These are phyloP conservation scores for Rubus idaeus DNA, from an alignment of 306 rosid species.

Conservation along the genomic window DNA sequence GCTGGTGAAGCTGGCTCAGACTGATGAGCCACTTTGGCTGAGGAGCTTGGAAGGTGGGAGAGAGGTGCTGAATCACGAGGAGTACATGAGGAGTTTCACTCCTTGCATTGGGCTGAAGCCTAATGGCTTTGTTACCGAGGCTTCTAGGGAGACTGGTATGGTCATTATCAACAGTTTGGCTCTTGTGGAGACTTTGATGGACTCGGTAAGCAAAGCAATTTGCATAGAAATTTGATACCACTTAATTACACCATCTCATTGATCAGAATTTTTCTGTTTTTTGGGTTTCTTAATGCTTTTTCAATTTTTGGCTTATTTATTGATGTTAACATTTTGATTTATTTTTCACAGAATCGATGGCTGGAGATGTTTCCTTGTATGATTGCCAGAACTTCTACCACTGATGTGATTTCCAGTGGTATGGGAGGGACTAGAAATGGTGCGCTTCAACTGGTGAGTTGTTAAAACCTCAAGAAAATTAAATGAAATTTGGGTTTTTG, in stretches of 20 bases:
- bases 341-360: constrained; percentile 66
- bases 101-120: constrained; percentile 90
- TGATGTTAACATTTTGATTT: constrained; percentile 1
- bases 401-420: constrained; percentile 76
- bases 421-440: constrained; percentile 90
- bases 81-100: constrained; percentile 60
- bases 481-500: too few relatives aligned
- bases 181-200: constrained; percentile 91
- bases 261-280: not conserved
- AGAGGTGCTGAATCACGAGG: constrained; percentile 73
- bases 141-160: constrained; percentile 78
- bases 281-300: not conserved
- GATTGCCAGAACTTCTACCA: constrained; percentile 73
- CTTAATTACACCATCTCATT: not conserved
- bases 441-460: constrained; percentile 69
- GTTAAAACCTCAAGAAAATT: not conserved
- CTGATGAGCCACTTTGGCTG: constrained; percentile 83
- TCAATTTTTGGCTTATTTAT: constrained; percentile 1
- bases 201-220: constrained; percentile 47
- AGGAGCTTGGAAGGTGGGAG: constrained; percentile 75
- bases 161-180: constrained; percentile 89
- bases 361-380: constrained; percentile 89
- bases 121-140: constrained; percentile 74
- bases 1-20: constrained; percentile 79
- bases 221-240: constrained; percentile 1